Evolutionary conservation across 306 rosid species (phyloP).

Genomic region (Crataegus laevigata): DNA sequence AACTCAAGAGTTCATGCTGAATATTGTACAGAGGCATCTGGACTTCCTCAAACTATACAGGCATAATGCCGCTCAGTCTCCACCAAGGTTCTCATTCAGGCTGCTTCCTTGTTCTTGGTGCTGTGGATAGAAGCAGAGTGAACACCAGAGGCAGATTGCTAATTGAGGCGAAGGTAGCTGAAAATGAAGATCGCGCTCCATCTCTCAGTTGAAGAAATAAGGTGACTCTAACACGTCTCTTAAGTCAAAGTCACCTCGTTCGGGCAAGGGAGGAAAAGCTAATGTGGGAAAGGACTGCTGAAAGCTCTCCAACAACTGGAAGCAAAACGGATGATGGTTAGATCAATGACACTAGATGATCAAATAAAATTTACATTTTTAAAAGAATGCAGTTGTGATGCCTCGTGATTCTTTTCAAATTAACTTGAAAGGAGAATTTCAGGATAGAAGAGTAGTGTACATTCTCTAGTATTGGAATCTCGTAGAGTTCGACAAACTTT

Average conservation of each 20-base stretch:
- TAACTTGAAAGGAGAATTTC: background rate
- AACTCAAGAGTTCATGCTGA: conserved; percentile 1
- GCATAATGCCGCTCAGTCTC: conserved; percentile 8
- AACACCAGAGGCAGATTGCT: conserved; percentile 6
- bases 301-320: conserved; percentile 71
- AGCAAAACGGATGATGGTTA: conserved; percentile 19
- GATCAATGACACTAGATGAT: background rate
- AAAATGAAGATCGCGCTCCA: conserved; percentile 9
- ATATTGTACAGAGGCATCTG: background rate
- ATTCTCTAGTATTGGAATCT: conserved; percentile 74
- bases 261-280: conserved; percentile 74
- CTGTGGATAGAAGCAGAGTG: conserved; percentile 1
- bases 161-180: background rate
- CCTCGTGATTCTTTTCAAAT: background rate
- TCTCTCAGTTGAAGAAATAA: conserved; percentile 78
- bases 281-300: conserved; percentile 60
- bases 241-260: conserved; percentile 71
- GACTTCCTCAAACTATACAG: conserved; percentile 18
- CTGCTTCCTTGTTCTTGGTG: conserved; percentile 1
- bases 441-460: conserved; percentile 26
- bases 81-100: conserved; percentile 8
- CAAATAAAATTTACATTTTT: background rate
- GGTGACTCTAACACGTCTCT: conserved; percentile 71
- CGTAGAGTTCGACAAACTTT: conserved; percentile 82
- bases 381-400: background rate